Percentiles rank a stretch among this genome's conserved stretches.
Evolutionary conservation across 2,329 filamentous ascomycete species (phyloP).

Genomic region (Phaeosphaeria sp.): DNA sequence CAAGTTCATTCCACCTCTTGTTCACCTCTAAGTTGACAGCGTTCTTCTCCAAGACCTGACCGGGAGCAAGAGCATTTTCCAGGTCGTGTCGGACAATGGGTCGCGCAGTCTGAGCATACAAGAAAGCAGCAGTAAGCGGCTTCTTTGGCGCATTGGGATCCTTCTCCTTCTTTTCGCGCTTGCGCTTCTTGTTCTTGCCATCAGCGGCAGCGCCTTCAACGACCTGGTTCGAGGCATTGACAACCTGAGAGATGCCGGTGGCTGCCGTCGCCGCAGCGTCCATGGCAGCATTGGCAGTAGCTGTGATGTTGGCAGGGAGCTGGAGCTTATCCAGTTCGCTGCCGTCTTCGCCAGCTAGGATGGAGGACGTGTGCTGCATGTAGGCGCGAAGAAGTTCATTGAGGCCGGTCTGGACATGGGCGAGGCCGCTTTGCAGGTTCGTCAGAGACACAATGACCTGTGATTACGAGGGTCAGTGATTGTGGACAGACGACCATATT

Average conservation of each 20-base stretch:
- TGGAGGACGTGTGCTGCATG: conserved; percentile 84
- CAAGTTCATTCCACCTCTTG: conserved; percentile 82
- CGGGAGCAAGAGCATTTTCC: conserved; percentile 58
- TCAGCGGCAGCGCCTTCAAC: conserved; percentile 20
- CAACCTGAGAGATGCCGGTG: conserved; percentile 27
- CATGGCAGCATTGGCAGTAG: conserved; percentile 34
- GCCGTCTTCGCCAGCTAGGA: conserved; percentile 60
- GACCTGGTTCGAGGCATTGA: conserved; percentile 18
- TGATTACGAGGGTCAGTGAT: conserved; percentile 5
- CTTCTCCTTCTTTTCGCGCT: conserved; percentile 76
- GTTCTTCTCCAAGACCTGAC: conserved; percentile 77
- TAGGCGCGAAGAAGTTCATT: conserved; percentile 83
- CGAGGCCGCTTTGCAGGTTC: conserved; percentile 69
- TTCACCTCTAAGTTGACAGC: conserved; percentile 89
- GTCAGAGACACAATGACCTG: conserved; percentile 80
- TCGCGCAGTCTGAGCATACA: conserved; percentile 90
- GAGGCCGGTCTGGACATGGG: conserved; percentile 61
- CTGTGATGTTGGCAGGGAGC: conserved; percentile 52
- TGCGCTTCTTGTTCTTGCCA: conserved; percentile 66
- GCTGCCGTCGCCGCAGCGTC: conserved; percentile 34
- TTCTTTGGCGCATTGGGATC: conserved; percentile 96
- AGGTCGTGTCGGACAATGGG: conserved; percentile 77
- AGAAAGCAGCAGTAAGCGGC: conserved; percentile 91
- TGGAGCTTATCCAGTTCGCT: conserved; percentile 50
- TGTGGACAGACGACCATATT: not conserved